phyloP scores from a whole-genome alignment of 495 filamentous ascomycete species.

The Parachaetomium inaequale region DNA sequence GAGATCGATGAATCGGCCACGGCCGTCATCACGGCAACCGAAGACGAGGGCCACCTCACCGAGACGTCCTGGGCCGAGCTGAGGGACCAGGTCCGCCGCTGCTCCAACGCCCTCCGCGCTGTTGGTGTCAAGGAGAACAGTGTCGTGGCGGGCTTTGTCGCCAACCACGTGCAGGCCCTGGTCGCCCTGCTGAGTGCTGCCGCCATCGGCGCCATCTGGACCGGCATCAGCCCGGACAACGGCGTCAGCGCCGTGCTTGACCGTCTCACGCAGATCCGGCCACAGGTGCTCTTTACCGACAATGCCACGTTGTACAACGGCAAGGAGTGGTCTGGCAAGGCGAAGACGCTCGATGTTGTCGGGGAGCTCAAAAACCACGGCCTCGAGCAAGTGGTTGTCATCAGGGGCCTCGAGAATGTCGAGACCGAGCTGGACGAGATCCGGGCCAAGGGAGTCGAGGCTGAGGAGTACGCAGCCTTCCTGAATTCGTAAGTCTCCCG shows the following conservation, averaged over 20 bases:
- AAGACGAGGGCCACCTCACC: constrained; percentile 57
- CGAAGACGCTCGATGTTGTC: constrained; percentile 71
- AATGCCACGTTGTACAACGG: constrained; percentile 87
- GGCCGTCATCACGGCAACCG: constrained; percentile 72
- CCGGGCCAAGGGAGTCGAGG: constrained; percentile 45
- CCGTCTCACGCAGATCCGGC: constrained; percentile 75
- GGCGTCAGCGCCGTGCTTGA: constrained; percentile 73
- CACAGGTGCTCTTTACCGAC: constrained; percentile 77
- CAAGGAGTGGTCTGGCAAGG: constrained; percentile 66
- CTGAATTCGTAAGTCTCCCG: constrained; percentile 30
- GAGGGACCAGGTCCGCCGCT: constrained; percentile 68
- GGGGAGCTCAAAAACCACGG: constrained; percentile 53
- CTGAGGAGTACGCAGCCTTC: constrained; percentile 40
- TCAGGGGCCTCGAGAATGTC: constrained; percentile 55
- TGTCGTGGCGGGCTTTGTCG: constrained; percentile 76
- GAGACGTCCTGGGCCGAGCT: constrained; percentile 76
- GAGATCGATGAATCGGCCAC: constrained; percentile 52
- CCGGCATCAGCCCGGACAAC: constrained; percentile 79
- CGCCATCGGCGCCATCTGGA: constrained; percentile 84
- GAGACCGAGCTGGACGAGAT: constrained; percentile 51
- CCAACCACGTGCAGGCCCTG: constrained; percentile 79
- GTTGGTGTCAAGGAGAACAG: constrained; percentile 65
- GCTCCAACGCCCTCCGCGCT: constrained; percentile 64
- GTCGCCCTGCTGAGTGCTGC: constrained; percentile 82
- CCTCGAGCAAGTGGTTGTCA: constrained; percentile 65